Base-by-base conservation (phyloP, 2,329 filamentous ascomycete species). In the Anisogramma anomala region DNA sequence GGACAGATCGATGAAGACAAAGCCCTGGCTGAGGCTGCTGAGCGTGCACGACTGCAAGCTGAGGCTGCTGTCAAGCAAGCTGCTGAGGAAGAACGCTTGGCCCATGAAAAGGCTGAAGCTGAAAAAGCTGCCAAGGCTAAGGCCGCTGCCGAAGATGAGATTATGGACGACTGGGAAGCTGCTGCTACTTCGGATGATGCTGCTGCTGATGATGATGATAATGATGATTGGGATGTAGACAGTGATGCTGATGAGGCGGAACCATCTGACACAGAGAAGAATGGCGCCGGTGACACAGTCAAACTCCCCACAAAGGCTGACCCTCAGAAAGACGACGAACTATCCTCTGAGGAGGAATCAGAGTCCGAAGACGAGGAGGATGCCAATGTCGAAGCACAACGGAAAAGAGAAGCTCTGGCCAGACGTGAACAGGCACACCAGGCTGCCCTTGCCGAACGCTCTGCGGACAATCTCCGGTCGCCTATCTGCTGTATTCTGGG, bases 401-500 rank as follows among this genome's bases (percentile, higher is more conserved):
- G 82, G 54, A 95, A 95, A 68, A 83, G 79, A 52, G 88, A 94
- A 56, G 87, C 87, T 33, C 84, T 86, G 13, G 86, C 91, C 54
- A 78, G 89, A 56, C 78, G 89, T 55, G 84, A 87, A 65, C 85
- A 85, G 64, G 83, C 87, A 44, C 85, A 94, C 59, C 85, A 95
- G 62, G 89, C 87, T 48, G 91, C 91, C 14, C 64, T 95, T 58
- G 88, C 86, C 33, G 88, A 89, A 36, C 77, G 87, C 47, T 96
- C 89, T 17, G 87, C 84, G 64, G 88, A 98, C 60, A 82, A 98
- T 63, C 76, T 98, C 42, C 86, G 91, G 44, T 96, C 91, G 30
- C 91, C 91, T 39, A 98, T 98, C 65, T 96, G 91, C 73, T 96
- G 89, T 82, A 98, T 98, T 74, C 78, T 98, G 50, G 91, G 91